phyloP scores from a whole-genome alignment of 371 early-diverging fungal genomes.

The Apophysomyces ossiformis region DNA sequence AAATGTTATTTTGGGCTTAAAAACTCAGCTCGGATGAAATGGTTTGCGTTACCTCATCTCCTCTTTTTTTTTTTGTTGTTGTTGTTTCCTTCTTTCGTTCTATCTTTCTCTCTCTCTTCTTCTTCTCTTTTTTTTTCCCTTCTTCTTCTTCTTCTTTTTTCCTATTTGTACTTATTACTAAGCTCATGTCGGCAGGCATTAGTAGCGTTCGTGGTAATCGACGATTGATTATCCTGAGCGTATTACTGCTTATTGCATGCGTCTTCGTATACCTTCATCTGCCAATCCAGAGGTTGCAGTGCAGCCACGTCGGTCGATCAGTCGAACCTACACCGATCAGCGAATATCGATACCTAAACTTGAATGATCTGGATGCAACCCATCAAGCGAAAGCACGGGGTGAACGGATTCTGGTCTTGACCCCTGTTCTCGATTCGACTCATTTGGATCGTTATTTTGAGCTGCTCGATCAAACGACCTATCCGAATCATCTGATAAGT shows the following conservation, averaged over 20 bases:
- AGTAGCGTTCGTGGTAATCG: constrained; percentile 22
- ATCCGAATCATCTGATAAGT: constrained; percentile 47
- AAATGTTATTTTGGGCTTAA: not conserved
- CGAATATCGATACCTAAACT: constrained; percentile 18
- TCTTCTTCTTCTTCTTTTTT: constrained; percentile 17
- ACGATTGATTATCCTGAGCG: constrained; percentile 13
- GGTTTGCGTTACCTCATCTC: too few relatives aligned
- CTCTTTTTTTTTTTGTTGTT: too few relatives aligned
- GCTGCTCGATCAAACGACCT: constrained; percentile 40
- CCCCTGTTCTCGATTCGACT: constrained; percentile 36
- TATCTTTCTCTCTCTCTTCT: constrained; percentile 3
- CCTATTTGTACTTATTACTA: constrained; percentile 5
- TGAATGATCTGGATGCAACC: constrained; percentile 27
- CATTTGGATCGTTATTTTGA: constrained; percentile 52
- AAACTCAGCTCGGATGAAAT: constrained; percentile 10
- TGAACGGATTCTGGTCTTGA: constrained; percentile 39
- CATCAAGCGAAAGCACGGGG: constrained; percentile 10
- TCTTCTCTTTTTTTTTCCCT: constrained; percentile 4
- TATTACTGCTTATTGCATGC: constrained; percentile 14
- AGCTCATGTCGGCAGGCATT: constrained; percentile 4
- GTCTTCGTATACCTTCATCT: constrained; percentile 11
- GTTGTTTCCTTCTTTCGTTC: not conserved
- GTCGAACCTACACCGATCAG: not conserved
- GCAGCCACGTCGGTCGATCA: constrained; percentile 9
- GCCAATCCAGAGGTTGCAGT: constrained; percentile 16